Evolutionary conservation across 202 grass and related monocot genomes (phyloP).

Genomic region (Digitaria exilis): DNA sequence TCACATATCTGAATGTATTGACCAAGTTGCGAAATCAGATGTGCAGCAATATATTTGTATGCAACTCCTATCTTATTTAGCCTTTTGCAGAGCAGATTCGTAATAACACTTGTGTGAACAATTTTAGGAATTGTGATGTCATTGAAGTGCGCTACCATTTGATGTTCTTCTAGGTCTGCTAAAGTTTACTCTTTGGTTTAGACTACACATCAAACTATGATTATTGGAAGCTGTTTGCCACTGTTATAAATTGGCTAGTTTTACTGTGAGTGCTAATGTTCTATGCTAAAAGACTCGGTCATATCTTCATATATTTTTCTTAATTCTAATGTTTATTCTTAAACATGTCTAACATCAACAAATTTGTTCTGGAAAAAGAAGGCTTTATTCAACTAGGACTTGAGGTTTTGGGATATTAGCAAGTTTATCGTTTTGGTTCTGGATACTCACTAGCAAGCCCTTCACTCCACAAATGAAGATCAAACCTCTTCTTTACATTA

Average conservation of each 20-base stretch:
- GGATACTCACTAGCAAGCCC: neutral
- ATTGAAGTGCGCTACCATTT: neutral
- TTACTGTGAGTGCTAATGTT: neutral
- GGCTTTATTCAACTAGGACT: neutral
- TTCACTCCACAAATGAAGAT: neutral
- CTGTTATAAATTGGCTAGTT: neutral
- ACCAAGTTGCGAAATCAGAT: neutral
- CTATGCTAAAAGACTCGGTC: neutral
- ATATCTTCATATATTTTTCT: neutral
- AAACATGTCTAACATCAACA: neutral
- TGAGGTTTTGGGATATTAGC: neutral
- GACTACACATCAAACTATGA: neutral
- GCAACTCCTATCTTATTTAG: neutral
- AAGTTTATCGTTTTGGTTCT: constrained; percentile 5
- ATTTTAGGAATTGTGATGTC: neutral
- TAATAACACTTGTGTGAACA: neutral
- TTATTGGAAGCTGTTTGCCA: neutral
- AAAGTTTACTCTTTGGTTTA: neutral
- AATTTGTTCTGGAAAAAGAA: neutral
- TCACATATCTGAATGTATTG: neutral
- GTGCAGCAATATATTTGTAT: neutral
- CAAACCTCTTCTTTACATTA: neutral
- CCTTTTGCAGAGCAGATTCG: neutral
- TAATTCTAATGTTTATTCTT: neutral
- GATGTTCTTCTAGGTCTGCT: neutral